These are phyloP conservation scores for Cyanophora paradoxa DNA, from an alignment of 78 protist species.

Conservation along the genomic window DNA sequence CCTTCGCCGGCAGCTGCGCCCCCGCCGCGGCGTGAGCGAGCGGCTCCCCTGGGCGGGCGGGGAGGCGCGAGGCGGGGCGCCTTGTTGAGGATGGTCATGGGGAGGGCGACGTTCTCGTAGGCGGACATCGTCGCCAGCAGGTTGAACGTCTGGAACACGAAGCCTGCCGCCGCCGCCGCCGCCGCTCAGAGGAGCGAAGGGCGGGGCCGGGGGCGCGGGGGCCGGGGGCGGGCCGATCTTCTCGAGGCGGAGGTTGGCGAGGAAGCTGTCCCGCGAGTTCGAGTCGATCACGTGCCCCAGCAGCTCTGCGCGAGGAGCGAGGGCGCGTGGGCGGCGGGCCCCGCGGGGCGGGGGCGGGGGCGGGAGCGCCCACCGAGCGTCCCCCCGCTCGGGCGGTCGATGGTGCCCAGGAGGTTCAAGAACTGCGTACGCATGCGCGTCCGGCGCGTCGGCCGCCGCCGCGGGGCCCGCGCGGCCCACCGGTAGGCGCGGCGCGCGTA, in stretches of 20 bases:
- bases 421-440: no score
- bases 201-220: no score
- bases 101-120: slow-evolving; percentile 86
- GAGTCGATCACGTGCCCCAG: slow-evolving; percentile 41
- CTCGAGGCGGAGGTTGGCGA: slow-evolving; percentile 65
- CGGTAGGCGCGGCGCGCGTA: no score
- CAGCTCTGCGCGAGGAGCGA: no score
- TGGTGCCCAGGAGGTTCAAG: slow-evolving; percentile 82
- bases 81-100: slow-evolving; percentile 79
- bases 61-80: no score
- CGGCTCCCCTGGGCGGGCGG: not conserved
- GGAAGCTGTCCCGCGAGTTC: slow-evolving; percentile 47
- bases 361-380: slow-evolving; percentile 13
- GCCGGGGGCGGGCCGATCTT: slow-evolving; percentile 56
- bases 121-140: slow-evolving; percentile 87
- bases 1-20: no score
- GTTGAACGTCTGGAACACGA: slow-evolving; percentile 91
- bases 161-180: no score
- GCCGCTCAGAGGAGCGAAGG: no score
- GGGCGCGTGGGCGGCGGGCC: not conserved
- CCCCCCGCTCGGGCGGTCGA: slow-evolving; percentile 71
- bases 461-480: no score
- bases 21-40: no score
- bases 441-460: no score
- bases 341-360: not conserved